A percentile compares a stretch with the other conserved stretches of the same genome.
Conservation (phyloP, 352 stramenopile species). For the Peronospora destructor region DNA sequence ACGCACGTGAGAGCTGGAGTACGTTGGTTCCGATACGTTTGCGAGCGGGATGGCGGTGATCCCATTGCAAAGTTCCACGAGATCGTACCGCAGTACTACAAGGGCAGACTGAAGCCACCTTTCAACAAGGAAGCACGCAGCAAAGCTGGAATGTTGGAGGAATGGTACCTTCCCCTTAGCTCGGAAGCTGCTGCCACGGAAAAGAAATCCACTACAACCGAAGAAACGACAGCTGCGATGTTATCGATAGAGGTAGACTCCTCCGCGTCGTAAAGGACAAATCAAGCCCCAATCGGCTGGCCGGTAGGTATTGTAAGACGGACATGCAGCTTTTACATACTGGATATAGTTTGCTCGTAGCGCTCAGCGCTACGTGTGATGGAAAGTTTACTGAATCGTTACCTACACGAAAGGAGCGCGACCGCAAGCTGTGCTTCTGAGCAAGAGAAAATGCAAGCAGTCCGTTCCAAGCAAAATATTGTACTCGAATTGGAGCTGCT, state of each 20-base stretch:
- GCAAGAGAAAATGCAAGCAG: no score
- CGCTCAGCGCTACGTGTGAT: no score
- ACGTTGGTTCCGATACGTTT: constrained; percentile 40
- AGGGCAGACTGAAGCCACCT: constrained; percentile 42
- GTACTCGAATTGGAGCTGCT: no score
- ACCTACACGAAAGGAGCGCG: no score
- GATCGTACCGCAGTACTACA: constrained; percentile 45
- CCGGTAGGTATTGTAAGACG: no score
- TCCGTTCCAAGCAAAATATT: no score
- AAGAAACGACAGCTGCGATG: constrained; percentile 14
- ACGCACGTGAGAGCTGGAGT: constrained; percentile 40
- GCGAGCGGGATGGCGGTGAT: constrained; percentile 26
- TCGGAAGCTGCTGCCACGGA: constrained; percentile 4
- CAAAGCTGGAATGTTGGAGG: constrained; percentile 36
- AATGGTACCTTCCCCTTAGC: constrained; percentile 45
- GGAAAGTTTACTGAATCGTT: no score
- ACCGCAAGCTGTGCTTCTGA: no score
- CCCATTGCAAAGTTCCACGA: constrained; percentile 40
- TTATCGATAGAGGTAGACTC: constrained; percentile 12
- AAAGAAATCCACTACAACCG: constrained; percentile 4
- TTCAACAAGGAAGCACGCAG: constrained; percentile 50
- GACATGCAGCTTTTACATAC: no score
- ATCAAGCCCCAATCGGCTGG: no score
- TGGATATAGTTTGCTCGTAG: no score
- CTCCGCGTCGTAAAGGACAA: constrained; percentile 94